Conservation (phyloP, 495 filamentous ascomycete genomes). For the Oleoguttula mirabilis region DNA sequence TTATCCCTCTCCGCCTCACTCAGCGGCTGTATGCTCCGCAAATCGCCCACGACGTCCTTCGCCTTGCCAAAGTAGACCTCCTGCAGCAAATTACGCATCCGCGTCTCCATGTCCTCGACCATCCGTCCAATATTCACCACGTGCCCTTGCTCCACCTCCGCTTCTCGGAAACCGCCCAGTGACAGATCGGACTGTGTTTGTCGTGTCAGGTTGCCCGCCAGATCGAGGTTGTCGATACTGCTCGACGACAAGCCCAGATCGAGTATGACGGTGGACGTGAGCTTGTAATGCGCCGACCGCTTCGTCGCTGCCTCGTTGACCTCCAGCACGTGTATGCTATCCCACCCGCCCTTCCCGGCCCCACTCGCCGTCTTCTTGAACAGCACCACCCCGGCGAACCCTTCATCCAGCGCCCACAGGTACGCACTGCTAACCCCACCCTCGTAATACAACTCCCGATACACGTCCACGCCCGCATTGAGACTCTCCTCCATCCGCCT, state of each 20-base stretch:
- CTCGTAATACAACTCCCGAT: constrained; percentile 95
- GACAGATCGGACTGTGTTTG: constrained; percentile 86
- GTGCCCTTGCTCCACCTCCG: constrained; percentile 61
- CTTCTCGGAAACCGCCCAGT: constrained; percentile 47
- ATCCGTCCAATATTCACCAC: constrained; percentile 85
- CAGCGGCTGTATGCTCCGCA: constrained; percentile 78
- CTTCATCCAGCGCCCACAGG: constrained; percentile 97
- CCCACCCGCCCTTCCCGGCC: constrained; percentile 59
- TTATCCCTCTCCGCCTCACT: constrained; percentile 77
- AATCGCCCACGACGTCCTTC: constrained; percentile 95
- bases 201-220: constrained; percentile 94
- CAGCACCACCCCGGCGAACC: constrained; percentile 90
- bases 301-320: constrained; percentile 63
- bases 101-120: constrained; percentile 99
- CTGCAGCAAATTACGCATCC: constrained; percentile 97
- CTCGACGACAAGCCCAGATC: constrained; percentile 62
- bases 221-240: constrained; percentile 75
- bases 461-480: constrained; percentile 94
- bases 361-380: constrained; percentile 56
- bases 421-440: constrained; percentile 91
- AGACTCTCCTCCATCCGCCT: constrained; percentile 85
- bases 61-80: constrained; percentile 99
- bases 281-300: constrained; percentile 87
- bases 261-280: constrained; percentile 93
- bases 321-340: constrained; percentile 98